Evolutionary conservation across 257 asterid species (phyloP), one percentile per base, ranked within the genome.

Genomic region (Capsicum chinense): DNA sequence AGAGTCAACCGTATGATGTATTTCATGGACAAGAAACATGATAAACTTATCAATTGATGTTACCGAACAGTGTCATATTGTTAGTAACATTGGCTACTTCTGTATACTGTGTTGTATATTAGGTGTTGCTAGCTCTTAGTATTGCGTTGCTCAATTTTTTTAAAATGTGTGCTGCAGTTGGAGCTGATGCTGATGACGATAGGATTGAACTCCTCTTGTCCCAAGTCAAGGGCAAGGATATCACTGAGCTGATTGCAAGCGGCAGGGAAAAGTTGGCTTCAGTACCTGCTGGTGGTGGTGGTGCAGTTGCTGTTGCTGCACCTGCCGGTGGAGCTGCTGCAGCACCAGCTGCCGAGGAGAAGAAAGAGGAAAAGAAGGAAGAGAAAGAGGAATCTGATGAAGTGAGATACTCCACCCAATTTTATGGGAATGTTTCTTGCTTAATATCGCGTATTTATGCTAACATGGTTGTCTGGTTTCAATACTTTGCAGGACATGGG

Each of bases 201-300:
- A 90, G 83, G 47, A 85, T 90, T 73, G 88, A 73, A 10, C 71
- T 88, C 47, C 88, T 90, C 7, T 52, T 88, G 83, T 68, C 88
- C 44, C 88, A 89, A 89, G 86, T 88, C 1, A 11, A 85, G 83
- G 93, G 88, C 11, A 90, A 90, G 73, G 92, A 90, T 59, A 85
- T 87, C 59, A 85, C 89, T 2, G 93, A 90, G 63, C 48, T 81
- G 76, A 81, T 81, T 58, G 84, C 76, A n/a, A 57, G 76, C n/a
- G 84, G 84, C 9, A 81, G 84, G 44, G 84, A 81, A 35, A 81
- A 81, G 59, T 62, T 81, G 84, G 84, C 84, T 81, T 81, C 84
- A 10, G 84, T 81, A 42, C 84, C 84, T 0, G 84, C 76, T 44
- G 84, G 84, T 7, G 84, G 84, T 81, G 84, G 84, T 62, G 84